Conservation (phyloP, 2,329 filamentous ascomycete species). For the Clathrospora elynae region DNA sequence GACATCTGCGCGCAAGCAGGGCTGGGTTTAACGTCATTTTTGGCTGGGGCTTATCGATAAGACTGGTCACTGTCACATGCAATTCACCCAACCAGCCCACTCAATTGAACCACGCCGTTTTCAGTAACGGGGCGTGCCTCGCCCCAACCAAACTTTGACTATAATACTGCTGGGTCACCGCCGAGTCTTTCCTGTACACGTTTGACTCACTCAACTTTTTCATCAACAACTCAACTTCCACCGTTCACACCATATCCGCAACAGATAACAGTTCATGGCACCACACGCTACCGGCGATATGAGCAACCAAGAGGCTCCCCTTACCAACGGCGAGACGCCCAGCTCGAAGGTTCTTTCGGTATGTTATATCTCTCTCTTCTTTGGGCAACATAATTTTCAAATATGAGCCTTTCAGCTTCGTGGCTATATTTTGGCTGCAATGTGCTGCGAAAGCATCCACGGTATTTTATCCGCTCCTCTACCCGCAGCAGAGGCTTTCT, state of each 20-base stretch:
- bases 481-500: background rate
- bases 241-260: slow-evolving; percentile 8
- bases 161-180: no score
- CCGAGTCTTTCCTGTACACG: slow-evolving; percentile 13
- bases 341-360: slow-evolving; percentile 49
- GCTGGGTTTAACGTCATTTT: no score
- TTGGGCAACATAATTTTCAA: no score
- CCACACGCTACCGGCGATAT: slow-evolving; percentile 46
- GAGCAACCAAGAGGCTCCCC: slow-evolving; percentile 34
- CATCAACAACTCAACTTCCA: slow-evolving; percentile 2
- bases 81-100: slow-evolving; percentile 17
- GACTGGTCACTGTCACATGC: slow-evolving; percentile 33
- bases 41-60: slow-evolving; percentile 34
- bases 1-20: no score
- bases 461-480: no score
- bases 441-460: no score
- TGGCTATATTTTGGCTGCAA: no score
- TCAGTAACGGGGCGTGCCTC: slow-evolving; percentile 22
- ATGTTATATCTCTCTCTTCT: slow-evolving; percentile 27
- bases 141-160: slow-evolving; percentile 18
- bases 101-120: slow-evolving; percentile 25
- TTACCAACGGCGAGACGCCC: slow-evolving; percentile 50
- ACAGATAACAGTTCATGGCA: slow-evolving; percentile 28
- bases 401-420: no score
- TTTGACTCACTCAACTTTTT: slow-evolving; percentile 14